Conservation (phyloP, 805 yeast species). For the Metschnikowia cerradonensis region DNA sequence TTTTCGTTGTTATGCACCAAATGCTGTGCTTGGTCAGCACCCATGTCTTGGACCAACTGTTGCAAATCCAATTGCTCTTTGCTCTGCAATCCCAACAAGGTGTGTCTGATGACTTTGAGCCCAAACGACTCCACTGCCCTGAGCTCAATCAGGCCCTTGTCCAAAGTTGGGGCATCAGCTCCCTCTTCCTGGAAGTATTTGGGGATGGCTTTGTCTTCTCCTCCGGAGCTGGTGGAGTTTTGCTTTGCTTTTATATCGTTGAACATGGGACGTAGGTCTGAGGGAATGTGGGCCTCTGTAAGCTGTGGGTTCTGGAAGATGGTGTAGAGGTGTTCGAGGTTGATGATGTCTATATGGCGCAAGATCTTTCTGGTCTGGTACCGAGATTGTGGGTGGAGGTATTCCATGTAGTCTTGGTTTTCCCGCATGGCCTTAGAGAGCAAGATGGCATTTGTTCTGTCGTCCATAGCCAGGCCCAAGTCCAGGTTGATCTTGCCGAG, state of each 20-base stretch:
- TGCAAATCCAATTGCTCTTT: slow-evolving; percentile 20
- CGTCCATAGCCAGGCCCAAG: slow-evolving; percentile 38
- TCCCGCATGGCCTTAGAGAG: slow-evolving; percentile 37
- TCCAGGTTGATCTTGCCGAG: slow-evolving; percentile 27
- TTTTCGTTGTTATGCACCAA: slow-evolving; percentile 28
- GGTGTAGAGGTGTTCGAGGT: slow-evolving; percentile 42
- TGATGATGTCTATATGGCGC: slow-evolving; percentile 50
- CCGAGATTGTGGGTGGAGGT: slow-evolving; percentile 7
- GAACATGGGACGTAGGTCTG: slow-evolving; percentile 29
- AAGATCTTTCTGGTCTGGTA: slow-evolving; percentile 30
- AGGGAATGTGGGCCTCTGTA: slow-evolving; percentile 29
- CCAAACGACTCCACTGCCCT: slow-evolving; percentile 73
- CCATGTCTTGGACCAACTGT: slow-evolving; percentile 26
- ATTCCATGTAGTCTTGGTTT: slow-evolving; percentile 11
- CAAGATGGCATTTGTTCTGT: slow-evolving; percentile 58
- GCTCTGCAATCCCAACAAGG: slow-evolving; percentile 46
- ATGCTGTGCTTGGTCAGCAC: slow-evolving; percentile 23
- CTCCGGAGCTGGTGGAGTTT: slow-evolving; percentile 1
- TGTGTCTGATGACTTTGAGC: slow-evolving; percentile 71
- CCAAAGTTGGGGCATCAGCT: slow-evolving; percentile 38
- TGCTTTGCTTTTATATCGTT: slow-evolving; percentile 19
- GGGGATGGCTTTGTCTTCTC: slow-evolving; percentile 9
- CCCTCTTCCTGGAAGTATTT: slow-evolving; percentile 31
- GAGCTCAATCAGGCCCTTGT: slow-evolving; percentile 53
- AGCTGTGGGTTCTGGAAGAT: slow-evolving; percentile 25